phyloP scores from a whole-genome alignment of 768 basidiomycete species.

The Termitomyces bulborhizus region DNA sequence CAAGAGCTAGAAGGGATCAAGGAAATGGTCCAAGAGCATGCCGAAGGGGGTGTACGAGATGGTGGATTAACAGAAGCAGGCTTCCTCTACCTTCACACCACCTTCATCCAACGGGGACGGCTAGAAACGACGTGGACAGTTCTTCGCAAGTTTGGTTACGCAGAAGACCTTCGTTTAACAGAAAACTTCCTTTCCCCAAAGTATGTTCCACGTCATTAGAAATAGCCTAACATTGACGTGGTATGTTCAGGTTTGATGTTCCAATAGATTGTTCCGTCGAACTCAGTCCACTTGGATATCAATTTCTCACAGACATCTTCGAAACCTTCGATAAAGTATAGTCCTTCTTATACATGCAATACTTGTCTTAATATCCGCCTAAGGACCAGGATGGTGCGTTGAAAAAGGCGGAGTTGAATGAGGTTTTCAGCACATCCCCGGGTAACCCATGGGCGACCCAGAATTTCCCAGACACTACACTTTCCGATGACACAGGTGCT shows the following conservation, averaged over 20 bases:
- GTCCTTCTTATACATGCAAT: not conserved
- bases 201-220: slow-evolving; percentile 39
- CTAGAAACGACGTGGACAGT: slow-evolving; percentile 99
- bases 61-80: slow-evolving; percentile 88
- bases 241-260: slow-evolving; percentile 75
- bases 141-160: slow-evolving; percentile 91
- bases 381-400: slow-evolving; percentile 95
- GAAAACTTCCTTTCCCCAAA: slow-evolving; percentile 87
- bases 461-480: slow-evolving; percentile 86
- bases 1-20: slow-evolving; percentile 97
- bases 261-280: slow-evolving; percentile 93
- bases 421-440: slow-evolving; percentile 90
- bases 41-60: slow-evolving; percentile 66
- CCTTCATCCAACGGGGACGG: slow-evolving; percentile 92
- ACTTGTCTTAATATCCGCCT: not conserved
- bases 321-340: slow-evolving; percentile 88
- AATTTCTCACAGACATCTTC: slow-evolving; percentile 96
- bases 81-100: slow-evolving; percentile 91
- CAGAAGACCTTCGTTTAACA: slow-evolving; percentile 84
- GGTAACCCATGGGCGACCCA: slow-evolving; percentile 96
- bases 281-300: slow-evolving; percentile 88
- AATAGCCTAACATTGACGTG: not conserved
- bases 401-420: slow-evolving; percentile 74
- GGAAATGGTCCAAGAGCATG: slow-evolving; percentile 81
- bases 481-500: slow-evolving; percentile 80